These are phyloP conservation scores for Chrysopogon serrulatus DNA, from an alignment of 176 grass and related monocot genomes.

Conservation along the genomic window DNA sequence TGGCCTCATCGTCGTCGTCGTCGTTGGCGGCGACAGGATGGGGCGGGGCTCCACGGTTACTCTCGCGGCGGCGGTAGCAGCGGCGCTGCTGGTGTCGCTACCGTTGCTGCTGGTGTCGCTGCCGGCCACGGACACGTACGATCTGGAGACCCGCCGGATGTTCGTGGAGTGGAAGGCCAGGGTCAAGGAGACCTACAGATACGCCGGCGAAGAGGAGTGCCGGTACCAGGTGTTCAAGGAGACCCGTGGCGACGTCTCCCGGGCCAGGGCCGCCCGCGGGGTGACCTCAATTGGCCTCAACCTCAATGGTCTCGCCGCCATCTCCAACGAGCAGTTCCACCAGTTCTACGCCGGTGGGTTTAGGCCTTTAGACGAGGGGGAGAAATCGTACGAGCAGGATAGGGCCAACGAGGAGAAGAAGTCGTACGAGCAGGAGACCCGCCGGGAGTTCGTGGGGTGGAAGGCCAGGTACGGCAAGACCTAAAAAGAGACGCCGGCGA, in stretches of 20 bases:
- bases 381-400: neutral
- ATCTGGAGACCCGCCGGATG: neutral
- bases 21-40: neutral
- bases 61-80: neutral
- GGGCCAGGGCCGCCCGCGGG: neutral
- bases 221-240: conserved; percentile 18
- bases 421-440: too few species aligned
- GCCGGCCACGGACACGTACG: conserved; percentile 3
- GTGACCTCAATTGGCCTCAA: neutral
- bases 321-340: neutral
- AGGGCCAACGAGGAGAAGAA: too few species aligned
- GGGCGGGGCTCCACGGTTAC: neutral
- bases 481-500: too few species aligned
- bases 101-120: too few species aligned
- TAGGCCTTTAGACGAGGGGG: too few species aligned
- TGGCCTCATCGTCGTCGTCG: too few species aligned
- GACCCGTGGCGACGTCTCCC: neutral
- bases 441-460: too few species aligned
- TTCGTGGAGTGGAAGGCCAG: neutral
- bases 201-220: too few species aligned
- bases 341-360: too few species aligned
- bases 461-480: too few species aligned
- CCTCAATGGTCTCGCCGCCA: neutral
- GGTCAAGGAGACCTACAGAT: neutral
- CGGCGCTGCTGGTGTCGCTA: too few species aligned